These are phyloP conservation scores for Oxytropis ochrocephala DNA, from an alignment of 306 rosid genomes.

Conservation along the genomic window DNA sequence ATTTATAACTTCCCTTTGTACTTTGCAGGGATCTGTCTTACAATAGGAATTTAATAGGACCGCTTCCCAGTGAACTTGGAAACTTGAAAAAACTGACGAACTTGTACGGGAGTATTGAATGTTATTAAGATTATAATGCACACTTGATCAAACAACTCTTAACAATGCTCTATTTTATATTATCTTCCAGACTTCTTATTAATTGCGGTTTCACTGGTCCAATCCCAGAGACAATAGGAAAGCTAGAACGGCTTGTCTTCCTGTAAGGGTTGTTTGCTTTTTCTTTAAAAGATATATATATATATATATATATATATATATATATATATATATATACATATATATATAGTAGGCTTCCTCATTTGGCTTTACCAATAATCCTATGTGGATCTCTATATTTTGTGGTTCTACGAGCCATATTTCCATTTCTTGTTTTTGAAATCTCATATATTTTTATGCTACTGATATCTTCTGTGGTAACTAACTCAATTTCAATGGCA, in stretches of 20 bases:
- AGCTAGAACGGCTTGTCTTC: slow-evolving; percentile 35
- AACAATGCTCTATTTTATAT: slow-evolving; percentile 7
- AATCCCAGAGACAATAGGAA: slow-evolving; percentile 60
- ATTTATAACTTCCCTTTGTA: neutral
- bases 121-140: neutral
- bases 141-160: slow-evolving; percentile 15
- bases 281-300: neutral
- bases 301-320: too few relatives aligned
- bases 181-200: slow-evolving; percentile 43
- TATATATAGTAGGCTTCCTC: neutral
- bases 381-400: neutral
- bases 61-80: slow-evolving; percentile 44
- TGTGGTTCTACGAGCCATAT: neutral
- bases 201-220: slow-evolving; percentile 56
- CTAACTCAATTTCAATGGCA: slow-evolving; percentile 22
- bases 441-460: neutral
- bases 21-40: slow-evolving; percentile 59
- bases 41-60: slow-evolving; percentile 41
- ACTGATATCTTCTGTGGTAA: neutral
- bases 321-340: too few relatives aligned
- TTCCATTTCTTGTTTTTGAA: neutral
- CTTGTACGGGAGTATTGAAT: slow-evolving; percentile 38
- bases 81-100: slow-evolving; percentile 39
- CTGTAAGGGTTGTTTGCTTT: slow-evolving; percentile 41
- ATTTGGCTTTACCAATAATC: neutral